These are phyloP conservation scores for Trichoderma semiorbis DNA, from an alignment of 2,329 filamentous ascomycete species.

Conservation along the genomic window DNA sequence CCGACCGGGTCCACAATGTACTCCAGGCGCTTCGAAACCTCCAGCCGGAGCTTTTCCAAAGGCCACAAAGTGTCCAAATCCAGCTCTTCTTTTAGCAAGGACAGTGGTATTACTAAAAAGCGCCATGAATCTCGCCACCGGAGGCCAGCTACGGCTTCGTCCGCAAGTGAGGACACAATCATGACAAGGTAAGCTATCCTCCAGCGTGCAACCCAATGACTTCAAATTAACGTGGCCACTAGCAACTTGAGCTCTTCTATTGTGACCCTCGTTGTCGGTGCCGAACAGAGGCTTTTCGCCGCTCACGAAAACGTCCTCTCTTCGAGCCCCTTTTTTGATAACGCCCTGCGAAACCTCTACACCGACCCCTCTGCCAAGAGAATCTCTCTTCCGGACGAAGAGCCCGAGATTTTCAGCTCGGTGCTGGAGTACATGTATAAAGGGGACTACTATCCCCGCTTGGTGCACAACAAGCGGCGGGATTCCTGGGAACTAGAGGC, in stretches of 20 bases:
- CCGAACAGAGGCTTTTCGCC: conserved; percentile 81
- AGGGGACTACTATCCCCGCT: conserved; percentile 84
- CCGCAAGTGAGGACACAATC: conserved; percentile 37
- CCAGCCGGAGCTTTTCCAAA: conserved; percentile 53
- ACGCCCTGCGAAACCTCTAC: conserved; percentile 35
- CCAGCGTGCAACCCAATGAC: not conserved
- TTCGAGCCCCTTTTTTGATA: conserved; percentile 71
- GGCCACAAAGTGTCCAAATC: conserved; percentile 47
- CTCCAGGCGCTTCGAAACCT: conserved; percentile 41
- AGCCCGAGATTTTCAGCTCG: conserved; percentile 86
- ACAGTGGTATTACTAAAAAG: conserved; percentile 51
- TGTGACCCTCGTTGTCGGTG: conserved; percentile 77
- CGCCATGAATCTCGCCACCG: conserved; percentile 49
- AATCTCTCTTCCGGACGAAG: conserved; percentile 77
- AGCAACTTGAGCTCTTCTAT: conserved; percentile 64
- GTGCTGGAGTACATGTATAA: conserved; percentile 92
- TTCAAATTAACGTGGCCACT: not conserved
- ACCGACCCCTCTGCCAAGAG: conserved; percentile 52
- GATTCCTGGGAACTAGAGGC: conserved; percentile 82
- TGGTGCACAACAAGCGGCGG: conserved; percentile 76
- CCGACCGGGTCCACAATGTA: conserved; percentile 40
- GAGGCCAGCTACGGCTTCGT: conserved; percentile 47
- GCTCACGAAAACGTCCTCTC: conserved; percentile 84
- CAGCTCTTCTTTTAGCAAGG: conserved; percentile 43
- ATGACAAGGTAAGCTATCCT: conserved; percentile 42